Evolutionary conservation across 2,329 filamentous ascomycete genomes (phyloP), one percentile per base, ranked within the genome.

Genomic region (Ceratocystis papillata): DNA sequence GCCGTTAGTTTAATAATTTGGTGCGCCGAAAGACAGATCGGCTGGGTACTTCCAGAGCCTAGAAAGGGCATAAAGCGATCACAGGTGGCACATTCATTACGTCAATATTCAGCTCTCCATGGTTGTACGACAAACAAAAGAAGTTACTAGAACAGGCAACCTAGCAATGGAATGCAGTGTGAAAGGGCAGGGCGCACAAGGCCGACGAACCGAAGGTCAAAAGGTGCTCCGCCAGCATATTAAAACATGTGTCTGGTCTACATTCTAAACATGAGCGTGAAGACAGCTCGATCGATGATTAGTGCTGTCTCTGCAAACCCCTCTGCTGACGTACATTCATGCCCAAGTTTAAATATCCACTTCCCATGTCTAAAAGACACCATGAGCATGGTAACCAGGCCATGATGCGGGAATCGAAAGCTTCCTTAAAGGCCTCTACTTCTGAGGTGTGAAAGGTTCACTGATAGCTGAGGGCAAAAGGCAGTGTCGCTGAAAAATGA

Each of bases 1-100:
- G 63, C 44, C 3, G 63, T 55, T 4, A 65, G 63, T 15, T 55
- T 55, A 12, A 61, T 41, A 7, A 65, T 65, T 30, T 65, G 63
- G 63, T 60, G 41, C 41, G 33, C 44, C 37, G 12, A 25, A 30
- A 10, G 20, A n/a, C 6, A 12, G 44, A 33, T 30, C 22, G 37
- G 2, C 41, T 22, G 22, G 28, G 22, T 25, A 30, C 6, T n/a
- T 5, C 4, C 8, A 30, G 44, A 25, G 15, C 5, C 44, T 30
- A 10, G 20, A 12, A 8, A 15, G 46, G 2, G 10, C 22, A 50
- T 5, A 50, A 22, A 25, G 46, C 22, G 4, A 10, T 10, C 2
- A 25, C 20, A 22, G 46, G 7, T 12, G 20, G 1, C n/a, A 12
- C 20, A 8, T 17, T 20, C 45, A 6, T 8, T 8, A n/a, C n/a